phyloP scores from a whole-genome alignment of 768 basidiomycete species.

The Podaxis carcinomalis region DNA sequence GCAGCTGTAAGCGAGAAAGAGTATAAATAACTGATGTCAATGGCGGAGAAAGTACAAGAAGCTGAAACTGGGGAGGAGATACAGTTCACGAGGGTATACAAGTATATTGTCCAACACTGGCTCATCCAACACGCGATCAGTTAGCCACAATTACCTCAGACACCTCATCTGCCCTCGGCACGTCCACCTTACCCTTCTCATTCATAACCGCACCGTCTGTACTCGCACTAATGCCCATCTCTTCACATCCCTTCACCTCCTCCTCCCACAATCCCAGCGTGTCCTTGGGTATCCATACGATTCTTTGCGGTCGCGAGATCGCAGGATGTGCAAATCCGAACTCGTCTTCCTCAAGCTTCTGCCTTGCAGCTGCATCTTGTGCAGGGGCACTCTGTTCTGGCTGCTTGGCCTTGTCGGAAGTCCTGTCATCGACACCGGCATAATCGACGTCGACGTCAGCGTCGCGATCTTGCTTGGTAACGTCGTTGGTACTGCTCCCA shows the following conservation, averaged over 20 bases:
- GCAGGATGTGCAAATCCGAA: constrained; percentile 91
- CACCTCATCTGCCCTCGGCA: constrained; percentile 28
- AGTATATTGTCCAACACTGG: background rate
- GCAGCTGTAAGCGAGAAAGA: too few relatives aligned
- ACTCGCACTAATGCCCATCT: constrained; percentile 48
- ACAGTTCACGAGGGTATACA: background rate
- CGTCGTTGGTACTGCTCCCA: background rate
- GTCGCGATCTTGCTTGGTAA: background rate
- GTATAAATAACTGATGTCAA: too few relatives aligned
- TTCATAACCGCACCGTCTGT: constrained; percentile 29
- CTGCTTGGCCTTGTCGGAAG: constrained; percentile 11
- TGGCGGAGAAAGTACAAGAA: too few relatives aligned
- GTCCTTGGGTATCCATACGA: constrained; percentile 86
- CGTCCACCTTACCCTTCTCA: constrained; percentile 33
- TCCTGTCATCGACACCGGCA: background rate
- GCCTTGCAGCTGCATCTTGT: constrained; percentile 3
- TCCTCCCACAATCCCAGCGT: constrained; percentile 54
- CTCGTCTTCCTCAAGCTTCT: constrained; percentile 29
- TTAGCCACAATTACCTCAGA: background rate
- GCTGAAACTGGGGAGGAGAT: too few relatives aligned
- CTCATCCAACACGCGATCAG: background rate
- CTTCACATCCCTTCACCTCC: constrained; percentile 54
- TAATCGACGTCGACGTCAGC: constrained; percentile 2
- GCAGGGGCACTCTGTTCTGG: background rate
- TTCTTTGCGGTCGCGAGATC: constrained; percentile 62